Percentiles rank a stretch among this genome's conserved stretches.
These are phyloP conservation scores for Udeniomyces megalosporus DNA, from an alignment of 768 basidiomycete genomes.

Conservation along the genomic window DNA sequence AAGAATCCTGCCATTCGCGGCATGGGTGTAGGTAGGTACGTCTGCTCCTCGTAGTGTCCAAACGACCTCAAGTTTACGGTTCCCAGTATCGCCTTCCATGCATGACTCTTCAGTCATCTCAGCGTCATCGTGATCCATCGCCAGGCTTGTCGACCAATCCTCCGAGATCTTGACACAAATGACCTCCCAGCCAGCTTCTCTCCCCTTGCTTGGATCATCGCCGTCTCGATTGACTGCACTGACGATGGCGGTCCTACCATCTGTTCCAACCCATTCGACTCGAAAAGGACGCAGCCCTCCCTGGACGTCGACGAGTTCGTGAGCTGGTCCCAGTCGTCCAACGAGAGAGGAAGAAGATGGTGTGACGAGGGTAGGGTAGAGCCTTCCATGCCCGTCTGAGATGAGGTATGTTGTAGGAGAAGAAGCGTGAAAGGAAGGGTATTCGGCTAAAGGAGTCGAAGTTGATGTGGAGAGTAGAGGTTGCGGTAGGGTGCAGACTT, in stretches of 20 bases:
- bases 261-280: conserved; percentile 15
- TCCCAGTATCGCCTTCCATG: too few species aligned
- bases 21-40: background rate
- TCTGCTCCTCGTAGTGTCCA: conserved; percentile 8
- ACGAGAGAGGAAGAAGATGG: background rate
- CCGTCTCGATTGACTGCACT: background rate
- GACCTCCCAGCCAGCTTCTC: conserved; percentile 10
- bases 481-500: conserved; percentile 15
- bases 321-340: background rate
- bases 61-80: background rate
- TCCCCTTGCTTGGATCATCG: background rate
- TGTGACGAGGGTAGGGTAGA: conserved; percentile 40
- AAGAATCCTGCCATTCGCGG: background rate
- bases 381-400: conserved; percentile 52
- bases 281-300: conserved; percentile 8
- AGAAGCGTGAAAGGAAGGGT: conserved; percentile 50
- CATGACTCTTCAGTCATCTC: too few species aligned
- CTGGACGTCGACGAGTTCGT: background rate
- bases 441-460: conserved; percentile 41
- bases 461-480: background rate
- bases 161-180: background rate
- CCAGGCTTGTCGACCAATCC: background rate
- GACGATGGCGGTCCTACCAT: background rate
- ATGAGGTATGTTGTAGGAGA: conserved; percentile 40
- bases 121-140: too few species aligned